Base-by-base conservation (phyloP, 2,329 filamentous ascomycete genomes). In the Akanthomyces muscarius region DNA sequence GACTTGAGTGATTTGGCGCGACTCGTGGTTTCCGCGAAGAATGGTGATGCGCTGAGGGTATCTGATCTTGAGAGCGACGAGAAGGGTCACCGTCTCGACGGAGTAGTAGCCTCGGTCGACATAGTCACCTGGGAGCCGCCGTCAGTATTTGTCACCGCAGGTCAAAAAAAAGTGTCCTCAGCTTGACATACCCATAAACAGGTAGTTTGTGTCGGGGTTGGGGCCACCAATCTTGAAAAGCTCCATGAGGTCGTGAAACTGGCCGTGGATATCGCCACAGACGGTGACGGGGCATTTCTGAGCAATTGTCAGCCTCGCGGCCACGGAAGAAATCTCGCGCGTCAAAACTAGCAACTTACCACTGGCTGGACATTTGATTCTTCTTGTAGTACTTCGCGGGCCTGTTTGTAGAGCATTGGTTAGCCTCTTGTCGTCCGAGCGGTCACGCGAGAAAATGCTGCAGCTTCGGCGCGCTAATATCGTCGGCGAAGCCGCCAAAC, bases 321-420 rank as follows among this genome's bases (percentile, higher is more conserved):
- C 16, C 51, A 18, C 21, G 16, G 28, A 21, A 52, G 60, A 50
- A 45, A 56, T 54, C 38, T 25, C 53, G 21, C 41, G 25, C 14
- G n/a, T 47, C 21, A n/a, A n/a, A 36, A 21, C 21, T 28, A 30
- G 48, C 41, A 65, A 83, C 83, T 68, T 91, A 97, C 93, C 80
- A 99, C 95, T 76, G 95, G 95, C 81, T 99, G 95, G 68, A 99
- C 95, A 75, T 99, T 99, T 63, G 93, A 97, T 81, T 99, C 95
- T 61, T 97, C 92, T 79, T 97, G 92, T 70, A 99, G 83, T 66
- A 99, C 93, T 80, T 99, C 95, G 78, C 93, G 87, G 74, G 95
- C 93, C 92, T 97, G 71, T 45, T 63, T 63, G 25, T 48, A 60
- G 11, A 63, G 38, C 55, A 61, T 45, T 50, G 18, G 64, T 63